Evolutionary conservation across 1,284 basidiomycete genomes (phyloP).

Genomic region (Cronartium ribicola): DNA sequence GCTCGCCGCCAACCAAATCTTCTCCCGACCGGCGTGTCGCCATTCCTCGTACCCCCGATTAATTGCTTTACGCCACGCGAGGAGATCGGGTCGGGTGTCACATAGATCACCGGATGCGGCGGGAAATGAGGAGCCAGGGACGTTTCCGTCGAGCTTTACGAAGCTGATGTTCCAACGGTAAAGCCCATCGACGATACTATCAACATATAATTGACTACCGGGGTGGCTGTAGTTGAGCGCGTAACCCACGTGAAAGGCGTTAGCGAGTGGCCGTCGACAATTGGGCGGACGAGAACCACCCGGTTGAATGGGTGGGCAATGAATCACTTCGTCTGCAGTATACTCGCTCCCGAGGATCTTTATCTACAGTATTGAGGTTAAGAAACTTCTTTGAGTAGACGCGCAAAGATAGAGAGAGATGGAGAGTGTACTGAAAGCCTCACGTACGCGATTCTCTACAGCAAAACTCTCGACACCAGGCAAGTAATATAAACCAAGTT

Average conservation of each 20-base stretch:
- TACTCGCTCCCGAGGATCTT: conserved; percentile 29
- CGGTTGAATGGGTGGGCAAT: conserved; percentile 13
- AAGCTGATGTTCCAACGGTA: conserved; percentile 41
- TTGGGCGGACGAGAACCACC: not conserved
- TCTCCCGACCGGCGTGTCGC: conserved; percentile 26
- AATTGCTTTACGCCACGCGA: conserved; percentile 33
- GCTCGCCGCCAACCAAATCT: conserved; percentile 36
- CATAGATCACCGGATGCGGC: not conserved
- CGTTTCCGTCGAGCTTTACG: conserved; percentile 38
- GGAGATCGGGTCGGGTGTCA: conserved; percentile 31
- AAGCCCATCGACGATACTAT: conserved; percentile 33
- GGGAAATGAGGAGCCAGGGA: conserved; percentile 37
- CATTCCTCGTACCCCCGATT: conserved; percentile 25
- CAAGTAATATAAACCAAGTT: conserved; percentile 38
- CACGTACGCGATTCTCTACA: conserved; percentile 18
- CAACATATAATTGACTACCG: conserved; percentile 36
- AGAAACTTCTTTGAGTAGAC: not conserved
- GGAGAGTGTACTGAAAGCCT: not conserved
- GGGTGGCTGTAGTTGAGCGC: conserved; percentile 37
- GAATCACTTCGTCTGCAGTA: conserved; percentile 38
- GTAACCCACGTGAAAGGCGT: conserved; percentile 34
- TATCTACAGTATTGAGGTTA: not conserved
- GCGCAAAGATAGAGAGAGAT: not conserved
- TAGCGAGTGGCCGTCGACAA: conserved; percentile 35
- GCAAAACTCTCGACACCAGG: conserved; percentile 35